A percentile compares a stretch with the other conserved stretches of the same genome.
phyloP scores from a whole-genome alignment of 768 basidiomycete genomes.

The Leccinum longicurvipes region DNA sequence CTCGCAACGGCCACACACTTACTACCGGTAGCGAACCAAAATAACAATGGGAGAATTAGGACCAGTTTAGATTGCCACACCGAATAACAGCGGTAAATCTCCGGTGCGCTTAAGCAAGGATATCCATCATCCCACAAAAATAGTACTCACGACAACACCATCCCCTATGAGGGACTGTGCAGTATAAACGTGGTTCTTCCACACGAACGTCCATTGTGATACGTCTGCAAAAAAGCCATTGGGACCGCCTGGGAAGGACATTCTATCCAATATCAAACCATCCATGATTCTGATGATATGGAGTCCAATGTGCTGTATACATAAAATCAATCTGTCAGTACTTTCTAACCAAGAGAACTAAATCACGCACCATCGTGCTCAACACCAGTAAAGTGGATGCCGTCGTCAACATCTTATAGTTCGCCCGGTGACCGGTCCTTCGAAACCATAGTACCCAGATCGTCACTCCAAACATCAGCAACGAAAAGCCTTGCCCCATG shows the following conservation, averaged over 20 bases:
- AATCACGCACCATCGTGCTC: constrained; percentile 27
- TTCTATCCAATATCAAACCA: constrained; percentile 25
- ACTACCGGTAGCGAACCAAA: constrained; percentile 30
- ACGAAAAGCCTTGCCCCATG: constrained; percentile 30
- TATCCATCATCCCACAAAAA: background rate
- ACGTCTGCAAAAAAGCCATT: constrained; percentile 24
- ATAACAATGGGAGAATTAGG: constrained; percentile 28
- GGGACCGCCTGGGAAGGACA: constrained; percentile 19
- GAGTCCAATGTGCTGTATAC: constrained; percentile 25
- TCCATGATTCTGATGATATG: constrained; percentile 24
- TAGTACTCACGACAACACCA: constrained; percentile 25
- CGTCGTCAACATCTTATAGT: constrained; percentile 20
- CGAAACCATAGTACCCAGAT: constrained; percentile 21
- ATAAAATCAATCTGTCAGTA: background rate
- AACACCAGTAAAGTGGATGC: constrained; percentile 27
- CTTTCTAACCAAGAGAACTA: background rate
- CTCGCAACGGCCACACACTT: background rate
- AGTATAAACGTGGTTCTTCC: constrained; percentile 23
- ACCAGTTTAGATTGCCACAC: constrained; percentile 31
- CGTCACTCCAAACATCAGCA: constrained; percentile 34
- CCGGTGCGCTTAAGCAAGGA: background rate
- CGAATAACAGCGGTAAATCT: constrained; percentile 31
- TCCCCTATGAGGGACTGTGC: constrained; percentile 32
- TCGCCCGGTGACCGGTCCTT: constrained; percentile 7
- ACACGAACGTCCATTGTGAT: constrained; percentile 31